Evolutionary conservation across 2,329 filamentous ascomycete species (phyloP).

Genomic region (Aspergillus proliferans): DNA sequence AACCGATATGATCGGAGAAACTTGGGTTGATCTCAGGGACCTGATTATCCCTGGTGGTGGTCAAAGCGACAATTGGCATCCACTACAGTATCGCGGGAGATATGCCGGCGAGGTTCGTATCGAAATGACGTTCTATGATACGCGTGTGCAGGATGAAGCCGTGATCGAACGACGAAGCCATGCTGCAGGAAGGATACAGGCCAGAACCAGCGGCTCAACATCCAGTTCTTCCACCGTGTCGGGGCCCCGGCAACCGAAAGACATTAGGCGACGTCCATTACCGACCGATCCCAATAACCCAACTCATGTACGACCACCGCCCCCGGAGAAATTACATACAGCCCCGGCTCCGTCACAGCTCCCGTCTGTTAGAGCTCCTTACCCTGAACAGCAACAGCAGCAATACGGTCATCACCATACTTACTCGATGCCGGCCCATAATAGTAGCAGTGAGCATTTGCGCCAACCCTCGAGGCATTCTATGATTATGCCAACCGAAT

Average conservation of each 20-base stretch:
- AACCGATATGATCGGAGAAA: conserved; percentile 92
- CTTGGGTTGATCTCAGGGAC: conserved; percentile 75
- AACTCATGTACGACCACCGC: conserved; percentile 43
- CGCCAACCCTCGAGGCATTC: conserved; percentile 73
- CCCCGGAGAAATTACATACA: conserved; percentile 28
- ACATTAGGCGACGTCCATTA: conserved; percentile 75
- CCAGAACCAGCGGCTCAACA: conserved; percentile 20
- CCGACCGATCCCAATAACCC: conserved; percentile 66
- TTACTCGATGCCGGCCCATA: conserved; percentile 30
- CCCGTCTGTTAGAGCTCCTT: conserved; percentile 23
- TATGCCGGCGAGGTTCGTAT: conserved; percentile 93
- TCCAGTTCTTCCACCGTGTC: conserved; percentile 25
- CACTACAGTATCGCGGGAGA: conserved; percentile 78
- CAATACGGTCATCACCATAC: conserved; percentile 8
- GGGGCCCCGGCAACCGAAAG: conserved; percentile 50
- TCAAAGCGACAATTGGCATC: conserved; percentile 92
- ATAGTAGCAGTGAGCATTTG: conserved; percentile 61
- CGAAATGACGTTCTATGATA: conserved; percentile 95
- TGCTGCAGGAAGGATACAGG: conserved; percentile 30
- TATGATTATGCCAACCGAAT: conserved; percentile 4
- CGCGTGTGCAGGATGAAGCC: conserved; percentile 72
- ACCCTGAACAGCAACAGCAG: conserved; percentile 8
- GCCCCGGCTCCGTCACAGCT: conserved; percentile 29
- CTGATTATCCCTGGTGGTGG: conserved; percentile 82
- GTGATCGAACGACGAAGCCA: conserved; percentile 50